A percentile compares a stretch with the other conserved stretches of the same genome.
phyloP scores from a whole-genome alignment of 768 basidiomycete genomes.

The Boletellus ananas region DNA sequence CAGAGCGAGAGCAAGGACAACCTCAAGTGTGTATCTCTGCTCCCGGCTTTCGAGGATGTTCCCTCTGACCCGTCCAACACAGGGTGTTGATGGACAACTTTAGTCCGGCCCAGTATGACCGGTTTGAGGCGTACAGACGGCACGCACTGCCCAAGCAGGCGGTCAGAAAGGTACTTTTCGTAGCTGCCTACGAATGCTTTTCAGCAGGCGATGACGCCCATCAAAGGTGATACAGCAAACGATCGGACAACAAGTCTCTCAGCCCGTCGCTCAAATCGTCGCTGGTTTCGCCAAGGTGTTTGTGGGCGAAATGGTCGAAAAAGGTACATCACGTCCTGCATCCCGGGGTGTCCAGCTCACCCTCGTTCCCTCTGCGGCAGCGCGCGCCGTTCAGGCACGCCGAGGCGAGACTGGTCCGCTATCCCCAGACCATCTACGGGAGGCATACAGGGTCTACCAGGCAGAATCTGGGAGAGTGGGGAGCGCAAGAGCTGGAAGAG shows the following conservation, averaged over 20 bases:
- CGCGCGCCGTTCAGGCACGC: conserved; percentile 69
- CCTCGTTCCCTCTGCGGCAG: conserved; percentile 33
- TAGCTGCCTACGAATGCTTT: not conserved
- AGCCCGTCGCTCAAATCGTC: conserved; percentile 84
- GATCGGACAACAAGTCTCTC: conserved; percentile 76
- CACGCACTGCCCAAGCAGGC: conserved; percentile 81
- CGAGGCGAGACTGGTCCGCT: conserved; percentile 74
- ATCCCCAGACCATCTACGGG: conserved; percentile 84
- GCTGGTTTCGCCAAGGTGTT: conserved; percentile 91
- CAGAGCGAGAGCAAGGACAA: conserved; percentile 88
- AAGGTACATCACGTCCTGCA: conserved; percentile 45
- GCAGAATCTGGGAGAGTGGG: conserved; percentile 79
- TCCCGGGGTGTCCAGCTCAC: not conserved
- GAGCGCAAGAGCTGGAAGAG: conserved; percentile 63
- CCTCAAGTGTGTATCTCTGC: conserved; percentile 53
- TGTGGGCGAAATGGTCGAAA: conserved; percentile 89
- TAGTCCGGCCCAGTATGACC: conserved; percentile 76
- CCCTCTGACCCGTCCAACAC: not conserved
- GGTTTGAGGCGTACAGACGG: conserved; percentile 84
- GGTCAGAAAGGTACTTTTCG: conserved; percentile 61
- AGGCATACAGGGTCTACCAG: conserved; percentile 83
- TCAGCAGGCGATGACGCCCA: not conserved
- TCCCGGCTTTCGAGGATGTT: not conserved
- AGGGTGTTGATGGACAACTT: conserved; percentile 91
- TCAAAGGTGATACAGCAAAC: conserved; percentile 78